These are phyloP conservation scores for Pyrenula massariospora DNA, from an alignment of 495 filamentous ascomycete species.

Conservation along the genomic window DNA sequence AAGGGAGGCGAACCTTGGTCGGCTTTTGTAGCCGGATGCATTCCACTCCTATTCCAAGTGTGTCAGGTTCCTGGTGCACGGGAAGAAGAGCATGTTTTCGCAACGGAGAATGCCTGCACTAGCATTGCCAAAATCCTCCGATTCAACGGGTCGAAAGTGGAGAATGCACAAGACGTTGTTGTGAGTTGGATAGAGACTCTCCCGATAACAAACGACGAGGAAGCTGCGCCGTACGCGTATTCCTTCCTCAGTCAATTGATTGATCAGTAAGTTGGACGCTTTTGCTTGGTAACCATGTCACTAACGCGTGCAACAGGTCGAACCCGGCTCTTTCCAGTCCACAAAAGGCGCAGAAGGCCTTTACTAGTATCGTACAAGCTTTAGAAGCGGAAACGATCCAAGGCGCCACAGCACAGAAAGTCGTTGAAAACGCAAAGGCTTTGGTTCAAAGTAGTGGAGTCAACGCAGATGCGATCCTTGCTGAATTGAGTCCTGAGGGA, in stretches of 20 bases:
- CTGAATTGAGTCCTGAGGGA: constrained; percentile 58
- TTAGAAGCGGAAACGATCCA: constrained; percentile 84
- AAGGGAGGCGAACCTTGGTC: constrained; percentile 79
- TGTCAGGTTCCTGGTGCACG: constrained; percentile 69
- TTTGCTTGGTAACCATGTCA: not conserved
- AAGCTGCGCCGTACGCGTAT: constrained; percentile 95
- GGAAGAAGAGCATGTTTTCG: constrained; percentile 89
- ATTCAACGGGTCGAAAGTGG: constrained; percentile 66
- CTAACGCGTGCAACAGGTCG: constrained; percentile 46
- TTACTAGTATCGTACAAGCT: constrained; percentile 72
- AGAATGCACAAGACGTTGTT: constrained; percentile 59
- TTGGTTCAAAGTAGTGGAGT: constrained; percentile 58
- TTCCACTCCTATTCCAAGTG: constrained; percentile 73
- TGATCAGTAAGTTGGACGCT: constrained; percentile 61
- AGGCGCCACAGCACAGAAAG: constrained; percentile 62
- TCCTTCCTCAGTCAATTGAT: constrained; percentile 84
- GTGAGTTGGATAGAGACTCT: constrained; percentile 78
- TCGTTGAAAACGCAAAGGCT: constrained; percentile 60
- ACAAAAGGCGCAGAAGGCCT: constrained; percentile 61
- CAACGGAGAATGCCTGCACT: constrained; percentile 94
- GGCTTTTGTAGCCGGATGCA: constrained; percentile 64
- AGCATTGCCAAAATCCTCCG: constrained; percentile 94
- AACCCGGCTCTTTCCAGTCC: constrained; percentile 59
- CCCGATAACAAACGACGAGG: constrained; percentile 89
- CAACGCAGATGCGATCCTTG: constrained; percentile 58